Evolutionary conservation across 2,329 filamentous ascomycete species (phyloP), one percentile per base, ranked within the genome.

Genomic region (Tolypocladium guangdongense): DNA sequence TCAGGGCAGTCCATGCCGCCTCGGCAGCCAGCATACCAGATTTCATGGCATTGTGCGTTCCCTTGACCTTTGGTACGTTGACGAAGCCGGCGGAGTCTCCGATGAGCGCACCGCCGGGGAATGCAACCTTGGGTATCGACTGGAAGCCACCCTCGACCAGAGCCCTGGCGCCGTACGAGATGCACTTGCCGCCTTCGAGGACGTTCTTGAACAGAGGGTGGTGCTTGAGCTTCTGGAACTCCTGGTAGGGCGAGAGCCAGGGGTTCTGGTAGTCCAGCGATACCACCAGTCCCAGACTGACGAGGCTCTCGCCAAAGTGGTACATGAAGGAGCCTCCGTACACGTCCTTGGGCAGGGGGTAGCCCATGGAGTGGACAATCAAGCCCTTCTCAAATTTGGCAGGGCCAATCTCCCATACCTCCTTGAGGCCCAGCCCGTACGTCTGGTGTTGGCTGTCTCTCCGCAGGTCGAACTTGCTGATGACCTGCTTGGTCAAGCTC

Each of bases 261-360:
- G 93, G 93, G 71, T 99, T 99, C 43, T 88, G 79, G 69, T 99
- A 99, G 75, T 99, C 93, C 52, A 99, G 79, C 27, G 91, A 91
- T 38, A 95, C 88, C 12, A 99, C 93, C 20, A 97, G 77, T 27
- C 93, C 93, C 53, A 99, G 78, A 60, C 85, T 90, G 56, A 99
- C 92, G 63, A 97, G 81, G 71, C 97, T 99, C 63, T 99, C 92
- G 38, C 91, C 93, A 70, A 97, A 99, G 71, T 99, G 93, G 66
- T 99, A 99, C 88, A 99, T 91, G 85, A 90, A 99, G n/a, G 88
- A 90, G 59, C 93, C 93, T 60, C 93, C 93, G 67, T 99, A 99
- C 10, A 91, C 93, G 66, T 97, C 87, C 62, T 78, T 82, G 18
- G 90, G 82, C 46, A 99, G 73, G 22, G 93, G 93, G 65, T 95